Evolutionary conservation across 306 rosid species (phyloP), one percentile per base, ranked within the genome.

Genomic region (Lathyrus aphaca): DNA sequence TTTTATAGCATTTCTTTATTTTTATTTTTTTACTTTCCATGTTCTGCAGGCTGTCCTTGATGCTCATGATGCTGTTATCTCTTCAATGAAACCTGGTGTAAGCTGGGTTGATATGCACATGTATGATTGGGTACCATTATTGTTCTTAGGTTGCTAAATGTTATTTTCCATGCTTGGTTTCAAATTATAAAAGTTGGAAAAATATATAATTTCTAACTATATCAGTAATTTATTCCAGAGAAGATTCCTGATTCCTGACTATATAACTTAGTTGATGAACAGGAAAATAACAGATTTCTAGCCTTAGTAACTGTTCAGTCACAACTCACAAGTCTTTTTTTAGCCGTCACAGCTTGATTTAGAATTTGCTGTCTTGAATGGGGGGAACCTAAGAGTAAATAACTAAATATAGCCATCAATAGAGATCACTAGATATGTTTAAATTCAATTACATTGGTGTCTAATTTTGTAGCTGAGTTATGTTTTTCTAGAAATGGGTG

Each of bases 31-130:
- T 58, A 43, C 44, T 64, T 53, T 27, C 46, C 63, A 54, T 76
- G 56, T 69, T 87, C 42, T 62, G 74, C 83, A 92, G 98, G 95
- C 96, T 80, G 91, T 92, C 79, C 98, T 92, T 70, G 85, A 86
- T 66, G 95, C 98, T 77, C 96, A 92, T 23, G 57, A 92, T 84
- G 88, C 85, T 56, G 98, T 92, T 69, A 85, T 92, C 80, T 71
- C 89, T 65, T 38, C 79, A 25, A 86, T 89, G 91, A 92, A 76
- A 76, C 96, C 98, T 63, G 96, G 96, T 77, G 72, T 83, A 65
- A 66, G 69, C 80, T 92, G 98, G 98, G 80, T 83, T 55, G 89
- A 85, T 66, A 88, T 89, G 98, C 98, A 89, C 81, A 84, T 71
- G 98, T 89, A 89, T 39, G 96, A 42, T 66, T 29, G 25, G 35